Conservation (phyloP, 108 stramenopile genomes). For the Cyclotella cryptica region DNA sequence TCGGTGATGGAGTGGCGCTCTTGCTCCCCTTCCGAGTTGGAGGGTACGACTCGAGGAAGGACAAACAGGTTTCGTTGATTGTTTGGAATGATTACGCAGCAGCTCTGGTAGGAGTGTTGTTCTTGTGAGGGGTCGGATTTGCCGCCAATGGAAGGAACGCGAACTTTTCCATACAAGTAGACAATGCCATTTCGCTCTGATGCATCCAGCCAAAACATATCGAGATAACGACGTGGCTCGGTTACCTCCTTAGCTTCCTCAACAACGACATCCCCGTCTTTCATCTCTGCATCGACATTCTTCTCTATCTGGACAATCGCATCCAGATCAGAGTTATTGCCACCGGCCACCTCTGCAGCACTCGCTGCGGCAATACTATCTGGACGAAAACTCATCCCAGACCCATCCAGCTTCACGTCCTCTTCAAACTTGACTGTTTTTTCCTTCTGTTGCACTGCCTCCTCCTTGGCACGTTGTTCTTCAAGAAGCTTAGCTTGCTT, state of each 20-base stretch:
- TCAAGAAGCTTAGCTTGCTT: conserved; percentile 13
- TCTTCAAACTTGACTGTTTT: conserved; percentile 17
- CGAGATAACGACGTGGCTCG: conserved; percentile 66
- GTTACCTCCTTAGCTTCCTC: conserved; percentile 13
- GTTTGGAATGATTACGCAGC: conserved; percentile 88
- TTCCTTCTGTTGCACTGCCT: not conserved
- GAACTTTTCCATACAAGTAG: conserved; percentile 94
- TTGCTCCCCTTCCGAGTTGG: conserved; percentile 10
- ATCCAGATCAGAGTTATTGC: conserved; percentile 28
- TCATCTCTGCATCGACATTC: not conserved
- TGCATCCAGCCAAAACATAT: conserved; percentile 97
- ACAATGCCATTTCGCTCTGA: conserved; percentile 90
- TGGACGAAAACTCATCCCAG: conserved; percentile 62
- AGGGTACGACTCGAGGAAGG: conserved; percentile 70
- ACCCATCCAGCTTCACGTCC: conserved; percentile 48
- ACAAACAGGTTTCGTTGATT: conserved; percentile 91
- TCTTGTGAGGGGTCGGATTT: not conserved
- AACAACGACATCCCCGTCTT: no score
- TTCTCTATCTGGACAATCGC: conserved; percentile 21
- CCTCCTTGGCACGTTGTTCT: conserved; percentile 24
- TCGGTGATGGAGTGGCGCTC: conserved; percentile 63
- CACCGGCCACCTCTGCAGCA: not conserved
- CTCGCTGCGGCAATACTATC: conserved; percentile 63
- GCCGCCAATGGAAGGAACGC: conserved; percentile 27
- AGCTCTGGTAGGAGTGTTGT: conserved; percentile 63